A percentile compares a stretch with the other conserved stretches of the same genome.
These are phyloP conservation scores for Brassica incana DNA, from an alignment of 345 rosid species.

Conservation along the genomic window DNA sequence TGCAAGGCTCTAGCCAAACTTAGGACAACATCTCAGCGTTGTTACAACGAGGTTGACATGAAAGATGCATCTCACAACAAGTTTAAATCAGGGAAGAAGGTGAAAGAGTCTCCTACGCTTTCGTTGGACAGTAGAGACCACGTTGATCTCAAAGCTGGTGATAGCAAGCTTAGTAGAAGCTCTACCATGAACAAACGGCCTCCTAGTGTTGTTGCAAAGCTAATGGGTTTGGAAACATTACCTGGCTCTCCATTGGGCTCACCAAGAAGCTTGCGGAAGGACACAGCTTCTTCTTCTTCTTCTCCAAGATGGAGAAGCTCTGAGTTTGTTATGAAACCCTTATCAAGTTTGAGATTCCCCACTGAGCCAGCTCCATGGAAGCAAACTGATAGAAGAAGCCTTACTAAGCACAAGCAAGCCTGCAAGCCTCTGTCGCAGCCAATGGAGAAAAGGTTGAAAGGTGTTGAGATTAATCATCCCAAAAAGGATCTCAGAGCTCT, in stretches of 20 bases:
- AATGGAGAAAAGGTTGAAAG: constrained; percentile 66
- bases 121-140: constrained; percentile 65
- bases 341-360: constrained; percentile 62
- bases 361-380: constrained; percentile 93
- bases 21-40: constrained; percentile 59
- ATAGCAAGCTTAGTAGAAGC: constrained; percentile 39
- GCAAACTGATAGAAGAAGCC: constrained; percentile 57
- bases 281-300: constrained; percentile 45
- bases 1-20: constrained; percentile 63
- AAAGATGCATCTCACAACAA: constrained; percentile 59
- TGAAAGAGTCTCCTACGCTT: constrained; percentile 74
- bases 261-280: constrained; percentile 56
- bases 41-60: constrained; percentile 46
- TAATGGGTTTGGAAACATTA: constrained; percentile 91
- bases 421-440: constrained; percentile 44
- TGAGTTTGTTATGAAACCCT: constrained; percentile 74
- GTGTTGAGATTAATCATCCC: constrained; percentile 65
- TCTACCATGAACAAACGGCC: constrained; percentile 52
- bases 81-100: constrained; percentile 56
- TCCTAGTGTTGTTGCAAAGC: constrained; percentile 82
- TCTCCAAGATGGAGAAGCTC: constrained; percentile 75
- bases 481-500: constrained; percentile 80
- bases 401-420: constrained; percentile 48
- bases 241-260: constrained; percentile 60
- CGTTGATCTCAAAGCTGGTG: constrained; percentile 44